Evolutionary conservation across 345 rosid species (phyloP).

Genomic region (Punica granatum): DNA sequence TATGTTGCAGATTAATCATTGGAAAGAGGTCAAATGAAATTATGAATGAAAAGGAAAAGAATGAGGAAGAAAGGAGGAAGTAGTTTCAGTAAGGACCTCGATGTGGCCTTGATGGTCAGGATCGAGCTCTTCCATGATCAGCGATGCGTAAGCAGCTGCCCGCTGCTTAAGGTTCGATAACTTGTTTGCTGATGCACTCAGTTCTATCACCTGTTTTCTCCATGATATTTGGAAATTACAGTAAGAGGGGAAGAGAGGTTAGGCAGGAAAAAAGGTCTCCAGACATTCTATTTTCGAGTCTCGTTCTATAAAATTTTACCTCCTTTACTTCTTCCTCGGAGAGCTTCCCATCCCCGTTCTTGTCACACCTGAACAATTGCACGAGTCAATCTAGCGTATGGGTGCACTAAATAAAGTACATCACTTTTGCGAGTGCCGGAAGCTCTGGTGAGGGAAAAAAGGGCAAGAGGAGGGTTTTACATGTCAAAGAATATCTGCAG

Average conservation of each 20-base stretch:
- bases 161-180: slow-evolving; percentile 64
- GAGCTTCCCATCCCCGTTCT: slow-evolving; percentile 86
- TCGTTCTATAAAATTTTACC: slow-evolving; percentile 36
- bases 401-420: not conserved
- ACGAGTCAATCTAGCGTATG: not conserved
- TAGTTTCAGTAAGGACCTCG: slow-evolving; percentile 39
- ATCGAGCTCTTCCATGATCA: slow-evolving; percentile 98
- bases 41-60: not conserved
- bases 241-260: not conserved
- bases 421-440: not conserved
- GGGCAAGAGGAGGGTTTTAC: slow-evolving; percentile 25
- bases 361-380: slow-evolving; percentile 62
- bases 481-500: slow-evolving; percentile 94
- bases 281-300: not conserved
- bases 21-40: not conserved
- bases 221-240: not conserved
- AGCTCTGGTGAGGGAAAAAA: not conserved
- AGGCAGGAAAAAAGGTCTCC: not conserved
- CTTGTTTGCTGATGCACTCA: slow-evolving; percentile 88
- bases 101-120: slow-evolving; percentile 87
- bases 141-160: slow-evolving; percentile 59
- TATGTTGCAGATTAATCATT: not conserved
- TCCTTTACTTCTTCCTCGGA: slow-evolving; percentile 88
- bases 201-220: slow-evolving; percentile 47
- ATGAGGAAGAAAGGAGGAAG: not conserved